Conservation (phyloP, 192 early-diverging fungal genomes). For the Podila epigama region DNA sequence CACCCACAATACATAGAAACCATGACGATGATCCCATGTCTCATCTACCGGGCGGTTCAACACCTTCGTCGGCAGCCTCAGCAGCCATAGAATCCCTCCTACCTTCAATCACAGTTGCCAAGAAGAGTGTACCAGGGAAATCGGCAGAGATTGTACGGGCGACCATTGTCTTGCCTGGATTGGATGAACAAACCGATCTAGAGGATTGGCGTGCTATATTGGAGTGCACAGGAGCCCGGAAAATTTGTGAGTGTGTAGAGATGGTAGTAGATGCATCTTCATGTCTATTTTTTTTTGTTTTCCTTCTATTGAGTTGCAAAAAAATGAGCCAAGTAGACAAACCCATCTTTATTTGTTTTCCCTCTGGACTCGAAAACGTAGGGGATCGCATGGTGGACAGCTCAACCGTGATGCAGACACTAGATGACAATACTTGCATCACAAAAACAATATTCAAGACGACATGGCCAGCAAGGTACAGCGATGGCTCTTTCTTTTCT, state of each 20-base stretch:
- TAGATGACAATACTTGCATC: slow-evolving; percentile 49
- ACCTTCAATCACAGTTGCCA: slow-evolving; percentile 35
- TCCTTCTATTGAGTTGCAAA: background rate
- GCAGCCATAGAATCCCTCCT: slow-evolving; percentile 44
- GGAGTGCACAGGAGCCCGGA: slow-evolving; percentile 46
- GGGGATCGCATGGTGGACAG: slow-evolving; percentile 53
- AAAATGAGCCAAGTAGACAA: slow-evolving; percentile 4
- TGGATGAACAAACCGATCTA: slow-evolving; percentile 50
- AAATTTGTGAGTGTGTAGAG: slow-evolving; percentile 34
- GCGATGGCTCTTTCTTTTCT: too few species aligned
- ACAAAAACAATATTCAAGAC: slow-evolving; percentile 51
- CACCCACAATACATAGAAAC: slow-evolving; percentile 12
- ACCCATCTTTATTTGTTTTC: background rate
- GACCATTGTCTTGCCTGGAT: slow-evolving; percentile 37
- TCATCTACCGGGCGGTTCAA: slow-evolving; percentile 7
- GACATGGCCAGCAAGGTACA: slow-evolving; percentile 49
- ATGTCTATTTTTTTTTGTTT: background rate
- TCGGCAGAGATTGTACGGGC: slow-evolving; percentile 50
- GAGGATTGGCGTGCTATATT: slow-evolving; percentile 50
- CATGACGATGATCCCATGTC: slow-evolving; percentile 13
- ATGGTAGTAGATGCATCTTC: background rate
- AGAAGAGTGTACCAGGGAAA: slow-evolving; percentile 48
- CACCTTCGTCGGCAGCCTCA: slow-evolving; percentile 30
- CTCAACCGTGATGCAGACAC: slow-evolving; percentile 43
- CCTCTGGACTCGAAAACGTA: background rate